These are phyloP conservation scores for Malassezia obtusa DNA, from an alignment of 1,284 basidiomycete species.

Conservation along the genomic window DNA sequence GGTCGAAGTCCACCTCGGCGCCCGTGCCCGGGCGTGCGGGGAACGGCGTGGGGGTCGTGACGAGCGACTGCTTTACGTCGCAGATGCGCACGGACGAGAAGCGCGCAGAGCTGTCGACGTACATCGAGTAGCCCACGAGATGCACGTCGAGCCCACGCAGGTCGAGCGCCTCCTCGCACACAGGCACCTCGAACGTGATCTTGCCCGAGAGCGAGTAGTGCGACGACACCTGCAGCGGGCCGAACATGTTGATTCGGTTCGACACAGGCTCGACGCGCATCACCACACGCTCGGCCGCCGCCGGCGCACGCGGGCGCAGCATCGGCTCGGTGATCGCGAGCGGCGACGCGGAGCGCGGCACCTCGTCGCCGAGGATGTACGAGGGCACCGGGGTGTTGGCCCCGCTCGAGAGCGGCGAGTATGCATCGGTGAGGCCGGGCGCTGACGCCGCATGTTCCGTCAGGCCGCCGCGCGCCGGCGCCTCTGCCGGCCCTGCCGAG, in stretches of 20 bases:
- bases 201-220: conserved; percentile 45
- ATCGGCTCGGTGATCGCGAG: not conserved
- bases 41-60: conserved; percentile 13
- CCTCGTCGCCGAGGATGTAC: not conserved
- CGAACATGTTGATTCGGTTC: conserved; percentile 43
- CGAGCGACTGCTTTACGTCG: conserved; percentile 28
- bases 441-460: not conserved
- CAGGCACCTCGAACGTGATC: conserved; percentile 13
- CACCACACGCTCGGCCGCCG: not conserved
- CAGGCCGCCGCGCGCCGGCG: not conserved
- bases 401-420: not conserved
- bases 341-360: not conserved
- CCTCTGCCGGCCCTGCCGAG: not conserved
- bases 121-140: conserved; percentile 40
- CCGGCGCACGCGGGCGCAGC: not conserved
- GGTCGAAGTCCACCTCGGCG: conserved; percentile 43
- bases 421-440: not conserved
- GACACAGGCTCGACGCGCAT: conserved; percentile 26
- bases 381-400: not conserved
- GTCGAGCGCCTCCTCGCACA: conserved; percentile 12
- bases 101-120: conserved; percentile 38
- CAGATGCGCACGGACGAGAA: conserved; percentile 35
- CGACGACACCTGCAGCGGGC: conserved; percentile 41
- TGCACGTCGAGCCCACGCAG: conserved; percentile 26
- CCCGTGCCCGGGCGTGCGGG: conserved; percentile 2